Evolutionary conservation across 192 early-diverging fungal genomes (phyloP), one percentile per base, ranked within the genome.

Genomic region (Allomyces macrogynus): DNA sequence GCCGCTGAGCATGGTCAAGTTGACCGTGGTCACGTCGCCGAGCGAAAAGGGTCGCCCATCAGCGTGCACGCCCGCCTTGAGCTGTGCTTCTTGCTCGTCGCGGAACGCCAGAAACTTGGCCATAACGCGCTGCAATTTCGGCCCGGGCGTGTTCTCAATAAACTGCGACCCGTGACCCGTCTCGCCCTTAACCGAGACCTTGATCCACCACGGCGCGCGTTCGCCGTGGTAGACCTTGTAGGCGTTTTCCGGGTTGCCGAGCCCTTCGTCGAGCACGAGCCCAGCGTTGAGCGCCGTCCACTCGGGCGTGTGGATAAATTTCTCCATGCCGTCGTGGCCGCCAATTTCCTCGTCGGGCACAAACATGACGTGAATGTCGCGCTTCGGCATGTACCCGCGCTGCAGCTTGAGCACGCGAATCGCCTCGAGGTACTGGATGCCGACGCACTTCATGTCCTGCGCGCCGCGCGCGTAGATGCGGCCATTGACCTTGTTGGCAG

Each of bases 371-470:
- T 89, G 87, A 40, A 93, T 75, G 24, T 85, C 89, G 44, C 86
- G 79, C 65, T 71, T 72, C 42, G 86, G 79, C 66, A 72, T 72
- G 67, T 63, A 73, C 23, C 82, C 86, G 20, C 49, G 49, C 49
- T 70, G 64, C 1, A 67, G 69, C 66, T 84, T 76, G 42, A 89
- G 80, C 24, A 64, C 66, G 0, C 88, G 76, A 61, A 93, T 76
- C 40, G 87, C 87, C 72, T 93, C 91, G 44, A 93, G 75, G 73
- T 93, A 91, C 44, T 82, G 81, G 64, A 67, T 74, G 12, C 88
- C 88, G 61, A 90, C 88, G 71, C 89, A 89, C 73, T 93, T 93
- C 91, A 93, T 93, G 69, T 93, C 90, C 72, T 90, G 89, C 14
- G 90, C 69, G 1, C 88, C 89, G 44, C 89, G 84, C n/a, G 88